A percentile compares a stretch with the other conserved stretches of the same genome.
phyloP scores from a whole-genome alignment of 1,284 basidiomycete species.

The Mycena sp. region DNA sequence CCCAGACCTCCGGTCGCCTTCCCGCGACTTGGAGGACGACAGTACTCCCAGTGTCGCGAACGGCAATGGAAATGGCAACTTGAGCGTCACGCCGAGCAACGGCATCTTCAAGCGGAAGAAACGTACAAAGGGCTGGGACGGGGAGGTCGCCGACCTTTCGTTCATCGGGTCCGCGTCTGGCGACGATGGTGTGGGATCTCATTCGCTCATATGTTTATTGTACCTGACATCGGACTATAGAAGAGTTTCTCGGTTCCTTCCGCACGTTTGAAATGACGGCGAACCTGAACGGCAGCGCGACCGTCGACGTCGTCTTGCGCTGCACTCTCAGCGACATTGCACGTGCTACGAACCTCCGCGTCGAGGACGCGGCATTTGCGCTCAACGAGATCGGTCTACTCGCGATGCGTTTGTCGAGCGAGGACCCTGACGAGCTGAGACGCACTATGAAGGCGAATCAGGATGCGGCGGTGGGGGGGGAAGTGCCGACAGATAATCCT shows the following conservation, averaged over 20 bases:
- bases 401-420: conserved; percentile 43
- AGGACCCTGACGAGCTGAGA: conserved; percentile 22
- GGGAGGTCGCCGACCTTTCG: conserved; percentile 54
- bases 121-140: conserved; percentile 72
- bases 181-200: conserved; percentile 27
- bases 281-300: conserved; percentile 71
- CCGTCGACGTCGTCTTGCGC: conserved; percentile 68
- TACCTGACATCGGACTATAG: conserved; percentile 34
- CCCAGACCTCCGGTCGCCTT: conserved; percentile 52
- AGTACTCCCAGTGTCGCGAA: conserved; percentile 25
- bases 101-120: conserved; percentile 52
- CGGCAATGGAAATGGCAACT: conserved; percentile 15
- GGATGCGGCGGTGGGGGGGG: conserved; percentile 9
- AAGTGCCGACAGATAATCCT: conserved; percentile 37
- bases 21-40: conserved; percentile 43
- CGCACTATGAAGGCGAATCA: conserved; percentile 28
- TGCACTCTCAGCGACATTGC: conserved; percentile 81
- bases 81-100: conserved; percentile 38
- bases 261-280: conserved; percentile 65
- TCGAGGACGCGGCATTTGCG: conserved; percentile 90
- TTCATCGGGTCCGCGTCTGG: conserved; percentile 21
- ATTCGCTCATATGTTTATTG: not conserved
- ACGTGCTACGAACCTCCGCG: conserved; percentile 80
- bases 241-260: conserved; percentile 50
- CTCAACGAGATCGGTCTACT: conserved; percentile 89